Base-by-base conservation (phyloP, 1,139 yeast genomes). In the Geotrichum aggregatum region DNA sequence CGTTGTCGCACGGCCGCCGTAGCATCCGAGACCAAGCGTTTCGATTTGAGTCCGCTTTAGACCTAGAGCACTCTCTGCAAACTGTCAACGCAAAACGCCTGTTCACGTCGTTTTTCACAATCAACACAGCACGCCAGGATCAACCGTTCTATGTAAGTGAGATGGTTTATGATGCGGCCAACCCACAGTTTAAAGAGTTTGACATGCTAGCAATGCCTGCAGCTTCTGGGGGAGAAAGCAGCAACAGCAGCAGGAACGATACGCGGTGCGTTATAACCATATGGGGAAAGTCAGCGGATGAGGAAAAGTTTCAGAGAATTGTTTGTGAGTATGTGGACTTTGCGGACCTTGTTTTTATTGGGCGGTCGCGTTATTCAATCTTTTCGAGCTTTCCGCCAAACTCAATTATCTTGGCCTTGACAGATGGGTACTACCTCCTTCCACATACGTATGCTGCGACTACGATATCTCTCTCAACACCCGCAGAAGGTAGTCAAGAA, bases 391-490 rank as follows among this genome's bases (percentile, higher is more conserved):
- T 57, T 42, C 59, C 55, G 36, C 53, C 61, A 6, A 74, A 75
- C 56, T 57, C 71, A 3, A 44, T 75, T 3, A 52, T 76, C 1
- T 41, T 76, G 1, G 62, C 65, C 24, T 58, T 76, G 35, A 54
- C 63, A 1, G 79, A 76, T 58, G 77, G 75, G 2, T 66, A 71
- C 47, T 76, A 76, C 50, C 49, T 60, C 14, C 48, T 56, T 13
- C 63, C 64, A 2, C 45, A 45, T 28, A 35, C 44, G 1, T 18
- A 13, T 38, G 33, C 46, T n/a, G 44, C 39, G n/a, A 54, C 56
- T 5, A 47, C 26, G 3, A 44, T 26, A n/a, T 33, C 18, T 21
- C n/a, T n/a, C n/a, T 35, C 42, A 3, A 16, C 21, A 14, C 33
- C 44, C 5, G 7, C 34, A 8, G 49, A 44, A 10, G 28, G 28